Base-by-base conservation (phyloP, 164 flowering plant species). In the Chloranthus sessilifolius region DNA sequence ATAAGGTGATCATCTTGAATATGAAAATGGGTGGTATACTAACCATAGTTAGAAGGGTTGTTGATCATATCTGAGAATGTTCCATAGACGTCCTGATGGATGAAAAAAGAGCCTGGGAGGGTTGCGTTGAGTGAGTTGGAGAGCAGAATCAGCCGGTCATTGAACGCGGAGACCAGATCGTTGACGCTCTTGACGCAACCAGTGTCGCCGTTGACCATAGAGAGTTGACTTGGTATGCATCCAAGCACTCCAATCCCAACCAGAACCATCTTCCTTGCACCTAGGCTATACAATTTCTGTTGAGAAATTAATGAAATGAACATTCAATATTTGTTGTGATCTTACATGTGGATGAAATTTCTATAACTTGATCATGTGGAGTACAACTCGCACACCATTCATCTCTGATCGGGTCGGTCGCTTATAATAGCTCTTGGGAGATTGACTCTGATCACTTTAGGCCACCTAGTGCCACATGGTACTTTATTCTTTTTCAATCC, bases 261-360 rank as follows among this genome's bases (percentile, higher is more conserved):
- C 52, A 70, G 47, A 38, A 62, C 52, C 47, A 70, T 58, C 62
- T 70, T 64, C 30, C 68, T 53, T 19, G 68, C 68, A 12, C 68
- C 68, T 52, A 64, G 20, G 16, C 34, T 43, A 29, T 64, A 64
- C 50, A 64, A 34, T 41, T 30, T 57, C 74, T 70, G 67, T 39
- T 45, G 4, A 16, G 20, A 22, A 53, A 30, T 37, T 67, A 71
- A 29, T 29, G 16, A 20, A 47, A 28, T 29, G 3, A 44, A 27
- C n/a, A 34, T 11, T 34, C 37, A 34, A 3, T 11, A 34, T 11
- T n/a, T n/a, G n/a, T n/a, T n/a, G n/a, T n/a, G n/a, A n/a, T n/a
- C n/a, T n/a, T n/a, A n/a, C n/a, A n/a, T n/a, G n/a, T n/a, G n/a
- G n/a, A n/a, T n/a, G n/a, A n/a, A n/a, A n/a, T n/a, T n/a, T n/a